Conservation (phyloP, 139 green algal species). For the Pseudopediastrum boryanum region DNA sequence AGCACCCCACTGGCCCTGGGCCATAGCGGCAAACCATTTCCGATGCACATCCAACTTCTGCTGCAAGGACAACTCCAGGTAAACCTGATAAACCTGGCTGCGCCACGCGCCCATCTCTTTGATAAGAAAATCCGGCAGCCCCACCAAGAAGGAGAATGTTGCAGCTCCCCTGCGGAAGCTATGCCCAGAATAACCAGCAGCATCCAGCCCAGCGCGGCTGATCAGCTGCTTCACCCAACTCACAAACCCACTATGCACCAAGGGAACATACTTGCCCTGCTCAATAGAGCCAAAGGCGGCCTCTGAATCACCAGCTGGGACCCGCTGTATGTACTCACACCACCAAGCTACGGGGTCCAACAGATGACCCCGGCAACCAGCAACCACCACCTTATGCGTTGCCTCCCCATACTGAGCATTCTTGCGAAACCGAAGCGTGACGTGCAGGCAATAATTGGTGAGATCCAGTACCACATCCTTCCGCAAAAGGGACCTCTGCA, state of each 20-base stretch:
- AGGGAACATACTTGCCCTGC: background rate
- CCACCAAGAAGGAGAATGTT: background rate
- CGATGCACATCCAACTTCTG: background rate
- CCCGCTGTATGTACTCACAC: background rate
- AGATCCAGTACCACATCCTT: background rate
- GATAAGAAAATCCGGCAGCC: background rate
- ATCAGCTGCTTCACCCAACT: background rate
- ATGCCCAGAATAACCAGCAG: background rate
- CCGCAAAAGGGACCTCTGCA: background rate
- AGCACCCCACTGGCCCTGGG: background rate
- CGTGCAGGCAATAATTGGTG: background rate
- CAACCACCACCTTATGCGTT: slow-evolving; percentile 1
- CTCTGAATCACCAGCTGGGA: background rate
- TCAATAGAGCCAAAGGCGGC: background rate
- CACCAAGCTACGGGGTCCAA: background rate
- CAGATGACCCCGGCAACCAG: background rate
- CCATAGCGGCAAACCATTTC: background rate
- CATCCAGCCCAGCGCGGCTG: background rate
- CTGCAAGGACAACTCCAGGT: background rate
- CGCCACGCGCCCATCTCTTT: slow-evolving; percentile 2
- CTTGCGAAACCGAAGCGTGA: background rate
- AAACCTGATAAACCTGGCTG: slow-evolving; percentile 19
- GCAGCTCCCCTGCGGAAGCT: background rate
- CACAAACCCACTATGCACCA: slow-evolving; percentile 6
- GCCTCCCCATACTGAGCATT: background rate